Base-by-base conservation (phyloP, 2,329 filamentous ascomycete species). In the Onygena corvina region DNA sequence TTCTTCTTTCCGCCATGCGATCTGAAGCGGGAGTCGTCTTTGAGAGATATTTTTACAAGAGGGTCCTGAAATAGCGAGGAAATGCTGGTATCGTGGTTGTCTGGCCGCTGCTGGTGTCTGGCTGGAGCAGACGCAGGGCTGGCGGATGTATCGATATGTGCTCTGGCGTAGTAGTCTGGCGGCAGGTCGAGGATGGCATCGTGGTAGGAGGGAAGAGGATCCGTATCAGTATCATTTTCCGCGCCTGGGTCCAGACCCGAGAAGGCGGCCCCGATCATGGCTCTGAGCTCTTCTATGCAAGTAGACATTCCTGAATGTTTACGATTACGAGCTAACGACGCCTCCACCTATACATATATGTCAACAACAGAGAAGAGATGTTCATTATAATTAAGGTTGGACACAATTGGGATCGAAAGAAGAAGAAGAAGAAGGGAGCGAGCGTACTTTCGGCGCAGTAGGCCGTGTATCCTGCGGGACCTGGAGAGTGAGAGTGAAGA, bases 161-260 rank as follows among this genome's bases (percentile, higher is more conserved):
- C 11, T 2, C 18, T 18, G 27, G 34, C 18, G 23, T 20, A 16
- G 40, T 57, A 57, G 20, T 52, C 84, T 11, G 55, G 55, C 11
- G 55, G 55, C 9, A 52, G 47, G 27, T 57, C 55, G 16, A 36
- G 18, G 8, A 52, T 25, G 20, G 47, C 53, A 42, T 55, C 52
- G 21, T 50, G 20, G 23, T 55, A 57, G 12, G 53, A 33, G 12
- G 53, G 54, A 6, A 52, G 53, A 3, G 54, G 42, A 14, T n/a
- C n/a, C n/a, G n/a, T n/a, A n/a, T n/a, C n/a, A n/a, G n/a, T n/a
- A n/a, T n/a, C n/a, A n/a, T n/a, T n/a, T n/a, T n/a, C n/a, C n/a
- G n/a, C n/a, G n/a, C n/a, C 12, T 31, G 9, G 18, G 18, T 31
- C 42, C 27, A 27, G 42, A 9, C 25, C 25, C 21, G 21, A 42